phyloP scores from a whole-genome alignment of 306 rosid species.

The Heteromeles arbutifolia region DNA sequence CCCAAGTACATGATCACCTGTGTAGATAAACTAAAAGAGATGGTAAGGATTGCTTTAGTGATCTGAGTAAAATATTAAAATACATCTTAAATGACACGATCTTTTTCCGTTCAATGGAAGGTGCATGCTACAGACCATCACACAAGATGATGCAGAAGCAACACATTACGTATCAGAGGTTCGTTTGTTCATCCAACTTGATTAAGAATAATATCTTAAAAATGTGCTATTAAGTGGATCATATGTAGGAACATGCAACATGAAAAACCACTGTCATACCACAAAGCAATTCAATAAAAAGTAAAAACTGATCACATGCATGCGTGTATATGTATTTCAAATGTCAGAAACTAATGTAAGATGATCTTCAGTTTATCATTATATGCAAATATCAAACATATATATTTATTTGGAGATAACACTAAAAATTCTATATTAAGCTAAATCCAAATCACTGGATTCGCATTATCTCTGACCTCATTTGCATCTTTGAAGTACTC shows the following conservation, averaged over 20 bases:
- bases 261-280: not conserved
- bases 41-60: slow-evolving; percentile 18
- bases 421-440: not conserved
- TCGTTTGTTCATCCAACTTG: not conserved
- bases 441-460: not conserved
- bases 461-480: slow-evolving; percentile 48
- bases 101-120: not conserved
- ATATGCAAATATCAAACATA: not conserved
- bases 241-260: not conserved
- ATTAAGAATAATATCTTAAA: not conserved
- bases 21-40: not conserved
- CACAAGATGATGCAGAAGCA: not conserved
- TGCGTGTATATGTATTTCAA: not conserved
- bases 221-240: not conserved
- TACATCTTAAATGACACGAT: slow-evolving; percentile 2
- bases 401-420: not conserved
- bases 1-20: slow-evolving; percentile 98
- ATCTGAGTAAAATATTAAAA: slow-evolving; percentile 15
- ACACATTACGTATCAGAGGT: not conserved
- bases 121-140: not conserved
- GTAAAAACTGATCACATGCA: not conserved
- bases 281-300: not conserved
- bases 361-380: not conserved
- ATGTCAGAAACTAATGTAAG: not conserved
- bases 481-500: slow-evolving; percentile 86